Percentiles rank a stretch among this genome's conserved stretches.
Conservation (phyloP, 2,329 filamentous ascomycete genomes). For the Trichoderma semiorbis region DNA sequence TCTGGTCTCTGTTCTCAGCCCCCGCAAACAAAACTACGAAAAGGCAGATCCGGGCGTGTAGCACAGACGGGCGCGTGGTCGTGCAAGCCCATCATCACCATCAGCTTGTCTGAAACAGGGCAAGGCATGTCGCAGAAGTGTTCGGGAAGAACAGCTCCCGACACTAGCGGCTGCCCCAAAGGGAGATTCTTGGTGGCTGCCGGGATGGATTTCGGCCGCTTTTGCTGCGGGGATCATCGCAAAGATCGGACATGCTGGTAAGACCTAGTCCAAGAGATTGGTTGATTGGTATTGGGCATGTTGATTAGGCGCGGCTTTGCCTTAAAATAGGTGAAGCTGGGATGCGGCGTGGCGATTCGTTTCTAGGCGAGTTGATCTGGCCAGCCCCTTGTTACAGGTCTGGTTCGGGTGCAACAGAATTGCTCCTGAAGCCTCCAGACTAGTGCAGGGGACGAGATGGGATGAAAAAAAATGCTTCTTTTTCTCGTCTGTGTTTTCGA, state of each 20-base stretch:
- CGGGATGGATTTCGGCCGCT: neutral
- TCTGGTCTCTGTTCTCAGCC: neutral
- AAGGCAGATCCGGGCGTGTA: neutral
- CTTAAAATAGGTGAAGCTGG: neutral
- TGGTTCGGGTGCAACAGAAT: neutral
- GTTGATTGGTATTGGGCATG: neutral
- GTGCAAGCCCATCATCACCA: neutral
- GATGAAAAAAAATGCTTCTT: neutral
- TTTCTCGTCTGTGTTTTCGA: neutral
- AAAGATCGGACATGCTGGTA: neutral
- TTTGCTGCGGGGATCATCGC: neutral
- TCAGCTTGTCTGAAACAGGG: slow-evolving; percentile 3
- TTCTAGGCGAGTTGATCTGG: neutral
- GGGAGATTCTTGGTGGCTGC: too few relatives aligned
- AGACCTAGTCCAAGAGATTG: neutral
- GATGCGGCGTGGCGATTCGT: neutral
- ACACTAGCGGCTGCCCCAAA: neutral
- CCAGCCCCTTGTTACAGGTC: neutral
- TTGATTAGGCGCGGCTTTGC: neutral
- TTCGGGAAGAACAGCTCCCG: slow-evolving; percentile 8
- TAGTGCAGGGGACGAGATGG: neutral
- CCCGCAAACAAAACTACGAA: neutral
- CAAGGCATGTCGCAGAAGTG: slow-evolving; percentile 7
- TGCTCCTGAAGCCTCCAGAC: neutral
- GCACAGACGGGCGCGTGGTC: neutral